Evolutionary conservation across 108 stramenopile species (phyloP).

Genomic region (Skeletonema tropicum): DNA sequence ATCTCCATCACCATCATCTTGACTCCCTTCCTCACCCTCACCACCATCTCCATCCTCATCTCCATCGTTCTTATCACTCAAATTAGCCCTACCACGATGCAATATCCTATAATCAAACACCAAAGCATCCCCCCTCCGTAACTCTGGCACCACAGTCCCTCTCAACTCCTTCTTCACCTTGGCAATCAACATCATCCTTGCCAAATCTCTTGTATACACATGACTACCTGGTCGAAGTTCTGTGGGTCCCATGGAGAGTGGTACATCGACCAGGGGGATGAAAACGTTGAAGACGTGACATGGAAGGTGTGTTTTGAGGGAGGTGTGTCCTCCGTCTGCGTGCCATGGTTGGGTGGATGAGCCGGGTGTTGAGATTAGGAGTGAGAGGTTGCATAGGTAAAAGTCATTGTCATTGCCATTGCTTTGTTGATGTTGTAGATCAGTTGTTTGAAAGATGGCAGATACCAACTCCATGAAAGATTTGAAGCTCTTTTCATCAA

Average conservation of each 20-base stretch:
- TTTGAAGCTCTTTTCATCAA: slow-evolving; percentile 7
- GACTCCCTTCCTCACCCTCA: neutral
- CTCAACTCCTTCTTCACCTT: slow-evolving; percentile 55
- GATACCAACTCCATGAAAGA: slow-evolving; percentile 24
- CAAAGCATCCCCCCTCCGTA: slow-evolving; percentile 61
- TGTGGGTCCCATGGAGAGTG: slow-evolving; percentile 61
- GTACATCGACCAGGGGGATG: slow-evolving; percentile 63
- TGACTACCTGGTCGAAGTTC: slow-evolving; percentile 78
- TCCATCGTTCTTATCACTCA: slow-evolving; percentile 13
- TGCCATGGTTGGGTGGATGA: slow-evolving; percentile 69
- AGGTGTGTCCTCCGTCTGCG: slow-evolving; percentile 74
- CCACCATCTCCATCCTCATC: neutral
- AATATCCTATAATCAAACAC: slow-evolving; percentile 81
- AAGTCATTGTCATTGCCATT: slow-evolving; percentile 7
- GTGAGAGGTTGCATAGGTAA: slow-evolving; percentile 21
- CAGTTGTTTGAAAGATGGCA: slow-evolving; percentile 12
- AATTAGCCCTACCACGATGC: slow-evolving; percentile 74
- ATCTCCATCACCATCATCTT: neutral
- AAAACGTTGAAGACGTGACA: slow-evolving; percentile 77
- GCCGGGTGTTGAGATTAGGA: slow-evolving; percentile 39
- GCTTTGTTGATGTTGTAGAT: neutral
- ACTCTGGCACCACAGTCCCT: slow-evolving; percentile 46
- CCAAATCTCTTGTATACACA: slow-evolving; percentile 64
- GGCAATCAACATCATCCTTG: slow-evolving; percentile 68
- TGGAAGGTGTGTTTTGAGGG: slow-evolving; percentile 46